Conservation (phyloP, 495 filamentous ascomycete genomes). For the Penicillium cataractarum region DNA sequence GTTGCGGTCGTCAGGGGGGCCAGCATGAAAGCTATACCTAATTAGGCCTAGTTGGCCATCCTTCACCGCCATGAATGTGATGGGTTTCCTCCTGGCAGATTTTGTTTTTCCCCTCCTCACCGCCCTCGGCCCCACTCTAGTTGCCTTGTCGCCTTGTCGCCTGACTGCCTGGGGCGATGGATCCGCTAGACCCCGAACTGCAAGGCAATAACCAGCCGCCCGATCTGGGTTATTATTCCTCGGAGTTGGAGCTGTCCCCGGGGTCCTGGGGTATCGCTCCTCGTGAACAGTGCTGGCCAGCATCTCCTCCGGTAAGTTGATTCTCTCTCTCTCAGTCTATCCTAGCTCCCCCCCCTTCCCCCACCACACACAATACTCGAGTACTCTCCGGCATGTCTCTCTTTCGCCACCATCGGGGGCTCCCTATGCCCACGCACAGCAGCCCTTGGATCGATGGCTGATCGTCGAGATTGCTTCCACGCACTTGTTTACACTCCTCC, state of each 20-base stretch:
- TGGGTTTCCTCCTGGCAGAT: background rate
- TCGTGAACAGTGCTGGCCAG: background rate
- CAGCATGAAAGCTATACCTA: slow-evolving; percentile 27
- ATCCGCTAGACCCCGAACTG: slow-evolving; percentile 8
- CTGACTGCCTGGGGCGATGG: slow-evolving; percentile 7
- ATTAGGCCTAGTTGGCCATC: slow-evolving; percentile 11
- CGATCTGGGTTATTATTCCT: slow-evolving; percentile 32
- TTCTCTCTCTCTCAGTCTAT: too few species aligned
- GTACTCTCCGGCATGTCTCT: background rate
- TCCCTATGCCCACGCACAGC: slow-evolving; percentile 50
- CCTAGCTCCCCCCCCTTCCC: background rate
- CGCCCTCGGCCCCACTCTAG: too few species aligned
- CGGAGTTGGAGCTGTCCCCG: slow-evolving; percentile 18
- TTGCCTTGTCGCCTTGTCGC: background rate
- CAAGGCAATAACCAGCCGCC: slow-evolving; percentile 16
- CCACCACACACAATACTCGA: background rate
- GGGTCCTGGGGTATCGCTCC: slow-evolving; percentile 19
- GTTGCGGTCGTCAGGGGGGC: slow-evolving; percentile 36
- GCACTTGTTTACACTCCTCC: slow-evolving; percentile 40
- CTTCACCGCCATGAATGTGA: slow-evolving; percentile 9
- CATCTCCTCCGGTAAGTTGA: background rate
- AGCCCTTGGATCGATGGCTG: slow-evolving; percentile 24
- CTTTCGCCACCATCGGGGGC: slow-evolving; percentile 13
- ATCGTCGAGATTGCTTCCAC: slow-evolving; percentile 45
- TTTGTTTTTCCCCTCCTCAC: background rate